Evolutionary conservation across 108 stramenopile species (phyloP).

Genomic region (Discostella pseudostelligera): DNA sequence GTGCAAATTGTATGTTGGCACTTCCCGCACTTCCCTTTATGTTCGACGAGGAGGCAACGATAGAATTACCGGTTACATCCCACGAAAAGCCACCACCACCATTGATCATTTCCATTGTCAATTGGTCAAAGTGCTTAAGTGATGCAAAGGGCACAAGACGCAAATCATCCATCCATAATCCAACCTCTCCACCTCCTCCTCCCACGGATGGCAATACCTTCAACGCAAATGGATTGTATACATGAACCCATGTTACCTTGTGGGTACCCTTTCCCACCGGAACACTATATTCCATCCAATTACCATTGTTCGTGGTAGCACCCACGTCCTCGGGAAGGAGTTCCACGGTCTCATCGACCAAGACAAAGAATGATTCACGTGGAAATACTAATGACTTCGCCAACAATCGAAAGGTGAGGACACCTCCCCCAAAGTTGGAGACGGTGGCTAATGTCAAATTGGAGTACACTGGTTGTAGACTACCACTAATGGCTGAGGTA

Average conservation of each 20-base stretch:
- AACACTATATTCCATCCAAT: slow-evolving; percentile 35
- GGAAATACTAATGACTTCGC: slow-evolving; percentile 25
- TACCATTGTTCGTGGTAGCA: not conserved
- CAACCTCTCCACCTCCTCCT: not conserved
- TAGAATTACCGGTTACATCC: not conserved
- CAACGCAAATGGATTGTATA: slow-evolving; percentile 35
- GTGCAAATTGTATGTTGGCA: slow-evolving; percentile 26
- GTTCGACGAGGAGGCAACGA: slow-evolving; percentile 20
- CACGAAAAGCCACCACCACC: not conserved
- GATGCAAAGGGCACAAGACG: slow-evolving; percentile 25
- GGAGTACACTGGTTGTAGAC: slow-evolving; percentile 16
- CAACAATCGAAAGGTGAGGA: slow-evolving; percentile 25
- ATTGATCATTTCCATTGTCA: slow-evolving; percentile 19
- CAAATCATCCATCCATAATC: slow-evolving; percentile 35
- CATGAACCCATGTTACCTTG: slow-evolving; percentile 27
- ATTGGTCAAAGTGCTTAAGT: not conserved
- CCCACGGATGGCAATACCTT: slow-evolving; percentile 12
- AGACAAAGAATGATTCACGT: slow-evolving; percentile 32
- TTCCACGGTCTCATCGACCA: slow-evolving; percentile 22
- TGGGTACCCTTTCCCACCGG: slow-evolving; percentile 19
- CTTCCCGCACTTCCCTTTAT: not conserved
- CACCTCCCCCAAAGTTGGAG: slow-evolving; percentile 20
- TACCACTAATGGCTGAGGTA: not conserved
- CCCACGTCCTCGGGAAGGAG: not conserved
- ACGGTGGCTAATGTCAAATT: slow-evolving; percentile 25